Conservation (phyloP, 2,329 filamentous ascomycete species). For the Fonsecaea monophora region DNA sequence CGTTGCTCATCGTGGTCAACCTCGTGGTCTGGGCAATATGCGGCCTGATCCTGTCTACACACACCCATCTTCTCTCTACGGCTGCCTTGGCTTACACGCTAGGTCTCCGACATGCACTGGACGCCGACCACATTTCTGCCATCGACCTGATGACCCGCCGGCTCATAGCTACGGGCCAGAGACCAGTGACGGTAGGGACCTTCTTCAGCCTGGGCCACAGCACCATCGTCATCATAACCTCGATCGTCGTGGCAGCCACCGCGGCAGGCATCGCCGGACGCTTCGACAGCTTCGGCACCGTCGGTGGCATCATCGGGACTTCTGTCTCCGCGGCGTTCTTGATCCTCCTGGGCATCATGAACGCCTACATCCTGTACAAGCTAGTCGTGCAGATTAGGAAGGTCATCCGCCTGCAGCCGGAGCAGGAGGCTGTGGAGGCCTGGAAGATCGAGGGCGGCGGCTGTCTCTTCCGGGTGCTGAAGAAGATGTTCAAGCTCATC, state of each 20-base stretch:
- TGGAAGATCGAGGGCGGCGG: constrained; percentile 79
- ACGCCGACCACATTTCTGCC: constrained; percentile 91
- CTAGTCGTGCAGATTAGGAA: constrained; percentile 72
- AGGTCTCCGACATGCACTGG: constrained; percentile 90
- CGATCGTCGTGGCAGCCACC: constrained; percentile 88
- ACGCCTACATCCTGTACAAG: constrained; percentile 82
- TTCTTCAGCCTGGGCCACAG: constrained; percentile 95
- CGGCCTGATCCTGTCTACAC: constrained; percentile 55
- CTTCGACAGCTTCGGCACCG: constrained; percentile 78
- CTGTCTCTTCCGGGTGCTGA: constrained; percentile 73
- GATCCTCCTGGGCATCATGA: constrained; percentile 80
- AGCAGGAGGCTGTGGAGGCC: constrained; percentile 57
- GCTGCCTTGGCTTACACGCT: constrained; percentile 87
- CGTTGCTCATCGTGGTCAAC: constrained; percentile 61
- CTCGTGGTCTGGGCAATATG: constrained; percentile 64
- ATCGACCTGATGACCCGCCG: constrained; percentile 95
- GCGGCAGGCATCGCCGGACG: constrained; percentile 79
- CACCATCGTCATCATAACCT: constrained; percentile 89
- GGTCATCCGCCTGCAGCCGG: constrained; percentile 60
- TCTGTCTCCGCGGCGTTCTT: constrained; percentile 84
- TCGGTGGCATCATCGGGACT: constrained; percentile 89
- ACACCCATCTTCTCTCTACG: constrained; percentile 69
- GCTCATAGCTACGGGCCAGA: constrained; percentile 82
- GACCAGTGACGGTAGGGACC: constrained; percentile 88
- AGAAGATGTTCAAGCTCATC: constrained; percentile 76